Evolutionary conservation across 177 flowering plant species (phyloP), one percentile per base, ranked within the genome.

Genomic region (Vitis hybrid): DNA sequence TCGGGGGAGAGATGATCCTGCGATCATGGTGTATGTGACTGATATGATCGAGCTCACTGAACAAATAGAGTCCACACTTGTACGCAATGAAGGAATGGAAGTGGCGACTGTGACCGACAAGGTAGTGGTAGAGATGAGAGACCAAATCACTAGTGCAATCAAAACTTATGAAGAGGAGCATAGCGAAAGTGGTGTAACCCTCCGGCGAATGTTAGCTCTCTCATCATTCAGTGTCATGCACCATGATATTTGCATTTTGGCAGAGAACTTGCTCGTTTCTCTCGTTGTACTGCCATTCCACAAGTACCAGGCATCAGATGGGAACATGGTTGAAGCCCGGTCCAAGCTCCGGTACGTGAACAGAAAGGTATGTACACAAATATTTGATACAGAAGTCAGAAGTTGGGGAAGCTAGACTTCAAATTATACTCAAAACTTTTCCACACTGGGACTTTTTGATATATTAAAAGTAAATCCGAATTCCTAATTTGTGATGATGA

Each of bases 41-140:
- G 93, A 92, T 69, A 81, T 92, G 86, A 64, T 92, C 1, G 92
- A 92, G 53, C 84, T 88, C 13, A 88, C 88, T 0, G 87, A 86
- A 29, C 68, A 75, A 26, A 76, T 83, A 10, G 87, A 89, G 1
- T 84, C 88, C 49, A 85, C 89, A 1, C 29, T 85, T 29, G 78
- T 73, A 26, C 77, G 67, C 11, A 73, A 69, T 1, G 86, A 74
- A 11, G 84, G 84, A 2, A 63, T 60, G 33, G 84, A 78, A 15
- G 68, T 72, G 0, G 75, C 79, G 55, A 77, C 80, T 0, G 88
- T 89, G 61, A 78, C 80, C 1, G 87, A 88, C 69, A 68, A 75
- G 60, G 68, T 65, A 0, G 87, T 85, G 62, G 75, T 76, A 14
- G 76, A 72, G 13, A 85, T 83, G 86, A 74, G 91, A 52, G 82